Base-by-base conservation (phyloP, 352 stramenopile genomes). In the Phytopythium sindhum region DNA sequence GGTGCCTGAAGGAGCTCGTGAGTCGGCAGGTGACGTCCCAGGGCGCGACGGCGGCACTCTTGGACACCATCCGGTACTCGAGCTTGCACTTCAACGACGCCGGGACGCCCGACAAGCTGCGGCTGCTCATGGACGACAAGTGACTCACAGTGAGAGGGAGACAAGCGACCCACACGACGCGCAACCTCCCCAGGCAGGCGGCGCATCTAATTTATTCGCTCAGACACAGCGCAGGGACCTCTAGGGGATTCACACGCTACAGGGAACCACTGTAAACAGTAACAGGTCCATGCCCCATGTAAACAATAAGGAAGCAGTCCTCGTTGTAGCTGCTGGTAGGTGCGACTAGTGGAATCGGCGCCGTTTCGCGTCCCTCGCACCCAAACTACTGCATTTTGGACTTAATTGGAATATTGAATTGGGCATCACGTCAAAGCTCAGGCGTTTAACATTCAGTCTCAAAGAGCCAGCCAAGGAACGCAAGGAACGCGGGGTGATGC, bases 1-100 rank as follows among this genome's bases (percentile, higher is more conserved):
- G 66, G 1, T 89, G 80, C 26, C 66, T 89, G 26, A 83, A 85
- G 59, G 78, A 84, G 50, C 66, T 89, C 28, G 68, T 69, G 42
- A 48, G 74, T 15, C 78, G 72, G 67, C 72, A 83, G 55, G 57
- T 68, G 61, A 57, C 66, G 52, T 29, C 64, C 33, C 51, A 71
- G 7, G 68, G 67, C 47, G 69, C 67, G 48, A 78, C 68, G 11
- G 51, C 56, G 41, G 73, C 84, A 69, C 69, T 89, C 5, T 60
- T 87, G 11, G 65, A 80, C 50, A 74, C 70, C 2, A 72, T 87
- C 69, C 82, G 76, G 57, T 89, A 75, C 61, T 81, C 75, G 66
- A 89, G 74, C 47, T 42, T 71, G 19, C 80, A 89, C 58, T 74
- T 83, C 55, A 82, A 82, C 31, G 78, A 89, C 29, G 45, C 65